Percentiles rank a stretch among this genome's conserved stretches.
Evolutionary conservation across 2,329 filamentous ascomycete genomes (phyloP).

Genomic region (Fusarium tupiense): DNA sequence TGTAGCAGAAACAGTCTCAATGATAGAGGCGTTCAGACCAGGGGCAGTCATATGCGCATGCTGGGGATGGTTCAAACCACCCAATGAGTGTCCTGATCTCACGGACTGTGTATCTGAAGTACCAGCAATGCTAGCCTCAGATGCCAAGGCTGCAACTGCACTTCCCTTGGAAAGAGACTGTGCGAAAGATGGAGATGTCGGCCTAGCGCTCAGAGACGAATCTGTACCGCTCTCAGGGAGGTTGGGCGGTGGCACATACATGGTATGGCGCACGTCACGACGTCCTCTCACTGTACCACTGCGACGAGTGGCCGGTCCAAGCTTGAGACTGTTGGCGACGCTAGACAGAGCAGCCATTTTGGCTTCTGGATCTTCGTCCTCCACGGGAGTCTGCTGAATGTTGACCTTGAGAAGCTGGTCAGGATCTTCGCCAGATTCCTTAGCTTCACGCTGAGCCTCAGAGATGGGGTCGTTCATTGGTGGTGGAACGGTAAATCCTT

Average conservation of each 20-base stretch:
- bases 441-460: slow-evolving; percentile 73
- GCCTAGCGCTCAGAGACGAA: slow-evolving; percentile 24
- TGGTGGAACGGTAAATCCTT: slow-evolving; percentile 80
- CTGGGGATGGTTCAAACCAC: slow-evolving; percentile 72
- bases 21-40: slow-evolving; percentile 87
- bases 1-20: slow-evolving; percentile 88
- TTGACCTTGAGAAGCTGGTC: slow-evolving; percentile 81
- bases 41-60: slow-evolving; percentile 84
- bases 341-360: slow-evolving; percentile 78
- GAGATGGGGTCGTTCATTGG: slow-evolving; percentile 73
- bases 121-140: slow-evolving; percentile 68
- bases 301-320: slow-evolving; percentile 73
- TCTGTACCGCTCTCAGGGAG: slow-evolving; percentile 48
- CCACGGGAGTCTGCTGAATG: slow-evolving; percentile 81
- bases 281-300: slow-evolving; percentile 85
- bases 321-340: slow-evolving; percentile 77
- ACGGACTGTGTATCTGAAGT: slow-evolving; percentile 90
- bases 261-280: slow-evolving; percentile 90
- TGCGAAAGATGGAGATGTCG: slow-evolving; percentile 37
- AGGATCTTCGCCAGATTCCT: slow-evolving; percentile 62
- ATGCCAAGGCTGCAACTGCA: slow-evolving; percentile 65
- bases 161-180: slow-evolving; percentile 46
- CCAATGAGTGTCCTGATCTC: slow-evolving; percentile 84
- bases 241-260: slow-evolving; percentile 72
- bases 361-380: slow-evolving; percentile 79